A percentile compares a stretch with the other conserved stretches of the same genome.
These are phyloP conservation scores for Poteriospumella lacustris DNA, from an alignment of 108 stramenopile species.

Conservation along the genomic window DNA sequence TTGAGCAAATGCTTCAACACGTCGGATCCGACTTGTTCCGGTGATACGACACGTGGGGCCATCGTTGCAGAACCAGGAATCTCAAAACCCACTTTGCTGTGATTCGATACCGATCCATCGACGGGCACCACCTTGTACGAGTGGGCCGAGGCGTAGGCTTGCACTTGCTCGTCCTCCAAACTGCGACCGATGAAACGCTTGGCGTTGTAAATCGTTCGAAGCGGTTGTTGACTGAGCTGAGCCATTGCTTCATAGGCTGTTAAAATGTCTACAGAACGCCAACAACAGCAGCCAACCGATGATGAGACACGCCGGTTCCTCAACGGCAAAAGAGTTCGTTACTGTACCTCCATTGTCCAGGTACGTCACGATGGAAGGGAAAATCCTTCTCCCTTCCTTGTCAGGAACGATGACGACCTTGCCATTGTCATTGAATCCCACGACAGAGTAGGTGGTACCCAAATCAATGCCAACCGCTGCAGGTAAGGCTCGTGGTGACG, in stretches of 20 bases:
- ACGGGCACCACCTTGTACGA: constrained; percentile 34
- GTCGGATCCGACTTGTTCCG: too few species aligned
- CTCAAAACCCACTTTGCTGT: too few species aligned
- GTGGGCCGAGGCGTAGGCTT: constrained; percentile 37
- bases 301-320: too few species aligned
- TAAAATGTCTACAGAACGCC: background rate
- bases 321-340: too few species aligned
- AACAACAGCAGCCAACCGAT: background rate
- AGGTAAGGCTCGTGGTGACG: background rate
- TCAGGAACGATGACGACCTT: constrained; percentile 42
- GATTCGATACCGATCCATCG: constrained; percentile 12
- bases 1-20: too few species aligned
- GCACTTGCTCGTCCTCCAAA: constrained; percentile 41
- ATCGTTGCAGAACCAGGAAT: too few species aligned
- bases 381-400: constrained; percentile 30
- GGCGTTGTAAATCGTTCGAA: constrained; percentile 49
- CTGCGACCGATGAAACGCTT: constrained; percentile 54
- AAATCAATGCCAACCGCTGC: constrained; percentile 44
- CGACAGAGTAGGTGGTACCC: constrained; percentile 59
- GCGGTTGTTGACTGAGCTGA: constrained; percentile 30
- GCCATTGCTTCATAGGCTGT: constrained; percentile 29
- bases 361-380: constrained; percentile 47
- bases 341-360: constrained; percentile 26
- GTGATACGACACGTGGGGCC: too few species aligned
- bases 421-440: constrained; percentile 34